A percentile compares a stretch with the other conserved stretches of the same genome.
Evolutionary conservation across 78 protist genomes (phyloP).

Genomic region (Pigoraptor vietnamica): DNA sequence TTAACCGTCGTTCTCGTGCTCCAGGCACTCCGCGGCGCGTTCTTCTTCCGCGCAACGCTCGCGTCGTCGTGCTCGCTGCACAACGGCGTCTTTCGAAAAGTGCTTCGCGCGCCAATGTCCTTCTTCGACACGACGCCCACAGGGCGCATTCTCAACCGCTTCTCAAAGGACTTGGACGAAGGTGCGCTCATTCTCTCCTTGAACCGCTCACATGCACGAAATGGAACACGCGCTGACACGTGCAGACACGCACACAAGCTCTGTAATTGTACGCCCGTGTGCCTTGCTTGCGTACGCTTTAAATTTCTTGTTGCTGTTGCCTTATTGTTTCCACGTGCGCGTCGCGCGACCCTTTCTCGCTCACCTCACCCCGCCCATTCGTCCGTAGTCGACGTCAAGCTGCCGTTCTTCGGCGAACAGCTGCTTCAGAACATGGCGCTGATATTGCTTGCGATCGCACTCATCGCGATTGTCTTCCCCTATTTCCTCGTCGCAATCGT

Average conservation of each 20-base stretch:
- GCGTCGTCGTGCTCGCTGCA: background rate
- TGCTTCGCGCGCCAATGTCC: constrained; percentile 20
- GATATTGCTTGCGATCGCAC: background rate
- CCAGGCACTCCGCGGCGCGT: background rate
- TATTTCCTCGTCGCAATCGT: background rate
- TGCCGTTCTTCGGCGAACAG: constrained; percentile 7
- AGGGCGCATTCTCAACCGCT: constrained; percentile 40
- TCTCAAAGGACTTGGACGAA: constrained; percentile 39
- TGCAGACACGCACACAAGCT: background rate
- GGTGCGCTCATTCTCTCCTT: background rate
- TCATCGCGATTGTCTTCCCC: background rate
- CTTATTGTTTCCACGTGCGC: too few relatives aligned
- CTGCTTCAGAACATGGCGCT: background rate
- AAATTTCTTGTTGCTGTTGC: too few relatives aligned
- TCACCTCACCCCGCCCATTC: background rate
- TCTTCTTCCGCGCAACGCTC: background rate
- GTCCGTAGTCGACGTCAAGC: background rate
- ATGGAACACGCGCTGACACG: background rate
- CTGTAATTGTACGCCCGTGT: too few relatives aligned
- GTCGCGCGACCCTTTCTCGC: background rate
- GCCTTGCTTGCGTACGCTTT: too few relatives aligned
- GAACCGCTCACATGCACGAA: background rate
- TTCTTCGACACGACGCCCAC: constrained; percentile 50
- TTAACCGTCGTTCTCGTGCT: background rate
- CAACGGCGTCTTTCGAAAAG: background rate